phyloP scores from a whole-genome alignment of 768 basidiomycete genomes.

The Mycena kentingensis region DNA sequence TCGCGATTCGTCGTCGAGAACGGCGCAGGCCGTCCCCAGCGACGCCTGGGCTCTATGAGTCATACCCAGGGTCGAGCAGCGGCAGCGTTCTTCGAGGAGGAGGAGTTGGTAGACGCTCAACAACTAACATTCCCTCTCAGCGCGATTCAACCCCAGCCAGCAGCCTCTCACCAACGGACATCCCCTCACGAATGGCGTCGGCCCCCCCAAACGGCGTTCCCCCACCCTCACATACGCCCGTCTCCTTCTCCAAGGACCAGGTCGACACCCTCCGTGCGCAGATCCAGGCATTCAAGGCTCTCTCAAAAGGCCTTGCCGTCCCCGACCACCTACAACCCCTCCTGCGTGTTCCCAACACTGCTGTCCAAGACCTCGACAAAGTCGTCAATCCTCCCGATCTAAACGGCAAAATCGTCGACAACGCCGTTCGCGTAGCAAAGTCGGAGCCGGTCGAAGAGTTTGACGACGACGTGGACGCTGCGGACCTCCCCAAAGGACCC shows the following conservation, averaged over 20 bases:
- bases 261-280: slow-evolving; percentile 77
- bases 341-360: slow-evolving; percentile 63
- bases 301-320: slow-evolving; percentile 64
- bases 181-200: slow-evolving; percentile 23
- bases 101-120: too few relatives aligned
- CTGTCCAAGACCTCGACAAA: slow-evolving; percentile 65
- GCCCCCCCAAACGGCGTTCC: slow-evolving; percentile 49
- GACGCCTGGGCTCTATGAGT: too few relatives aligned
- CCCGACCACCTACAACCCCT: slow-evolving; percentile 72
- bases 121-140: too few relatives aligned
- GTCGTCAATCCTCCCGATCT: slow-evolving; percentile 62
- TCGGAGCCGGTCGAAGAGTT: slow-evolving; percentile 51
- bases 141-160: slow-evolving; percentile 9
- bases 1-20: too few relatives aligned
- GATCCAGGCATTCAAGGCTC: slow-evolving; percentile 78
- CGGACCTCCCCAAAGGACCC: slow-evolving; percentile 70
- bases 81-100: too few relatives aligned
- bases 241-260: slow-evolving; percentile 78
- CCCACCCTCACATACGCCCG: slow-evolving; percentile 64
- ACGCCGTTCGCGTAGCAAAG: slow-evolving; percentile 58
- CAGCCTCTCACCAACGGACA: slow-evolving; percentile 43
- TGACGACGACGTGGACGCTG: slow-evolving; percentile 54
- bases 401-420: slow-evolving; percentile 66
- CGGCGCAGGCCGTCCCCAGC: too few relatives aligned
- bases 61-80: too few relatives aligned